Evolutionary conservation across 2,329 filamentous ascomycete genomes (phyloP), one percentile per base, ranked within the genome.

Genomic region (Clarireedia monteithiana): DNA sequence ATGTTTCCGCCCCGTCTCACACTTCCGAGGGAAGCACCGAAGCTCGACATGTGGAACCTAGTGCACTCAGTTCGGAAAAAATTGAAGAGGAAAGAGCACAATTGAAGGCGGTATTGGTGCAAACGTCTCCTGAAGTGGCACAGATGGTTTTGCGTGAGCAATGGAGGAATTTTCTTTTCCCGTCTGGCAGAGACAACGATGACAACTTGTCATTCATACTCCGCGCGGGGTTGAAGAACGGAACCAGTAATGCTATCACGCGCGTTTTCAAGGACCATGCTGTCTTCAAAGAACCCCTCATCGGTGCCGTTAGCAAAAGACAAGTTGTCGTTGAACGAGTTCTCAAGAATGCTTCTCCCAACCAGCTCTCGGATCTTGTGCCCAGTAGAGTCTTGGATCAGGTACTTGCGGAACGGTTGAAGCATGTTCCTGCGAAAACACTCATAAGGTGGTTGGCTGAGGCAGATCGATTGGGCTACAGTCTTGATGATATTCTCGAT

Each of bases 181-280:
- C 58, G 5, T 46, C 12, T 20, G 30, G n/a, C 6, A 53, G 40
- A 7, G 55, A 59, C 14, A 56, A 62, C 23, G 58, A 64, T 26
- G 54, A 58, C 4, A 65, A 68, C 52, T 50, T 67, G 9, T 56
- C 60, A 10, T 68, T 63, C 46, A 51, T 68, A 9, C 48, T 67
- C 4, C 58, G 65, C 17, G 63, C 63, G 24, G 60, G 63, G 9
- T 48, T 68, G 5, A 64, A 67, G 45, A 67, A 68, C 42, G 55
- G 61, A 6, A 60, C 42, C 15, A 24, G 20, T 4, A 46, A 40
- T 26, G 50, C 67, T 42, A n/a, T 67, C 2, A 56, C 63, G 2
- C 59, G 59, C 24, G 59, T 66, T 4, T 42, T 64, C 0, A 65
- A 58, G 26, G 64, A 67, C 26, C 56, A 59, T 5, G 47, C 48